Evolutionary conservation across 306 rosid genomes (phyloP).

Genomic region (Acacia melanoxylon): DNA sequence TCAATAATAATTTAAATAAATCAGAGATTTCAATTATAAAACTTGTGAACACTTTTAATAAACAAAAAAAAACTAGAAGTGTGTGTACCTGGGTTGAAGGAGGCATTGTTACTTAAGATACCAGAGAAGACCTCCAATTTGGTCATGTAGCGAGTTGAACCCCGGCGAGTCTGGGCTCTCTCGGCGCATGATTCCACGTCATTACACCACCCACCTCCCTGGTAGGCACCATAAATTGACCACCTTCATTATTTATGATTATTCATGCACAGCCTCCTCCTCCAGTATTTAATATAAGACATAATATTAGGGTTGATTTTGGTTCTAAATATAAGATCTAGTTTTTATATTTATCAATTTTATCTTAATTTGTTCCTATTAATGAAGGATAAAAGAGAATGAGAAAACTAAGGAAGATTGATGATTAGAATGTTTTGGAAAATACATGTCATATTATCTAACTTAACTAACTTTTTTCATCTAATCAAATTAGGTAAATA

Average conservation of each 20-base stretch:
- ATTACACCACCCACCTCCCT: conserved; percentile 99
- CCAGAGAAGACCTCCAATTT: conserved; percentile 70
- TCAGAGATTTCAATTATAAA: background rate
- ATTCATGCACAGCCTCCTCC: background rate
- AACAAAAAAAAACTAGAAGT: background rate
- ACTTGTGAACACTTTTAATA: background rate
- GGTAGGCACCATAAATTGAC: conserved; percentile 3
- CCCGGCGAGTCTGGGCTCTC: conserved; percentile 76
- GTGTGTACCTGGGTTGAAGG: conserved; percentile 77
- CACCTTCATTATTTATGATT: conserved; percentile 6
- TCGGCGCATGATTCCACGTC: conserved; percentile 70
- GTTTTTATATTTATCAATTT: too few species aligned
- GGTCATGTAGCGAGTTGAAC: conserved; percentile 77
- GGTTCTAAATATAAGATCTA: too few species aligned
- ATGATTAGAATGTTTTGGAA: too few species aligned
- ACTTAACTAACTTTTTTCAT: too few species aligned
- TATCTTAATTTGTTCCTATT: too few species aligned
- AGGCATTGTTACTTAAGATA: conserved; percentile 73
- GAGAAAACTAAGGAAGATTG: too few species aligned
- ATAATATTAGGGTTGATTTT: too few species aligned
- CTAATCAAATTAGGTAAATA: too few species aligned
- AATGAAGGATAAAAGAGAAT: too few species aligned
- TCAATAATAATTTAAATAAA: background rate
- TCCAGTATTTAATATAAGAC: too few species aligned
- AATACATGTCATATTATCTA: too few species aligned